Conservation (phyloP, 176 grass and related monocot genomes). For the Tuctoria greenei region DNA sequence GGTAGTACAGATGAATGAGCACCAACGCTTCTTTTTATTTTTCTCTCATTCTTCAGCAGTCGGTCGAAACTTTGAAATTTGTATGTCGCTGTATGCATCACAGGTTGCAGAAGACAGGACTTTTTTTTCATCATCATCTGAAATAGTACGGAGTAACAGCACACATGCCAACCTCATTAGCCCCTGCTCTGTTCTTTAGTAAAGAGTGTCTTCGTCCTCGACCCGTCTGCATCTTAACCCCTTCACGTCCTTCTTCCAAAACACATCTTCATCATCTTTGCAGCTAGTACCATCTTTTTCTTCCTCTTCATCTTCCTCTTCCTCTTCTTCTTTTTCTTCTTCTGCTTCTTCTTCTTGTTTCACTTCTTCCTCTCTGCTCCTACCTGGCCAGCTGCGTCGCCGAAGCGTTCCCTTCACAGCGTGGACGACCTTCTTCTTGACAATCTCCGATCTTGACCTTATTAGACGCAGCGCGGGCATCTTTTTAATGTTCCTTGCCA, state of each 20-base stretch:
- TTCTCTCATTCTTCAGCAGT: no score
- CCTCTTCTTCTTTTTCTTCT: no score
- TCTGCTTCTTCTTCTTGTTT: no score
- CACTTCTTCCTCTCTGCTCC: neutral
- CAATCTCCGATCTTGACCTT: neutral
- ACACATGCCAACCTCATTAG: no score
- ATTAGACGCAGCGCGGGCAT: neutral
- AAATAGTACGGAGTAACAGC: no score
- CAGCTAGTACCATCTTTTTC: neutral
- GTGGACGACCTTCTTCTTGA: neutral
- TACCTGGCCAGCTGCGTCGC: neutral
- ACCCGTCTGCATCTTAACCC: slow-evolving; percentile 23
- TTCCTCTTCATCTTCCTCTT: no score
- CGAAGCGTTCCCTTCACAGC: neutral
- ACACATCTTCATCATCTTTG: slow-evolving; percentile 8
- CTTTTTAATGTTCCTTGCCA: neutral
- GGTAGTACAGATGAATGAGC: no score
- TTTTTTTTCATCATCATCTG: no score
- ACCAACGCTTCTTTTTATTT: no score
- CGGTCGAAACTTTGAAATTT: no score
- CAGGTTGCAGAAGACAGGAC: no score
- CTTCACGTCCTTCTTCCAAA: slow-evolving; percentile 40
- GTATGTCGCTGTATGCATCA: no score
- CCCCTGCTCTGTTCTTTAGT: neutral
- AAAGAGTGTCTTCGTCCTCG: neutral